Evolutionary conservation across 2,329 filamentous ascomycete genomes (phyloP), one percentile per base, ranked within the genome.

Genomic region (Davidsoniella eucalypti): DNA sequence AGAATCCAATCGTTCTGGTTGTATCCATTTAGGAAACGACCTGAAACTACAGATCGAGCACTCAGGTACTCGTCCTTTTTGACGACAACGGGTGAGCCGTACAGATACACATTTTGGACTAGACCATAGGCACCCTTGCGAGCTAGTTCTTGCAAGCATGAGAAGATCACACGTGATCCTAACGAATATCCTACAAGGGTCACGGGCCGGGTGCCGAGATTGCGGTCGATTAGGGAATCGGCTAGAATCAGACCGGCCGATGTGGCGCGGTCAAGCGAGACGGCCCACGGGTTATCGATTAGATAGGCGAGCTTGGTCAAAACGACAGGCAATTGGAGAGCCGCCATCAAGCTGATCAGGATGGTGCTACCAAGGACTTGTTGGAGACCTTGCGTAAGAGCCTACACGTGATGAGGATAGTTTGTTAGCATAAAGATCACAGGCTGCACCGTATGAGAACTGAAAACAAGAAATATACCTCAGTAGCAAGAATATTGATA

Each of bases 221-320:
- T 95, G 45, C 87, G 79, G 58, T 94, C 87, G 54, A 94, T 84
- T 33, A 98, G 70, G 0, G 90, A 95, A 64, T 98, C 92, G 1
- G 92, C 92, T 49, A 98, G 73, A 61, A 98, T 94, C 44, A 94
- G 74, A 2, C 92, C 92, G 6, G 90, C 86, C 51, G 85, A 74
- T 59, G 84, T 88, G 26, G 92, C 92, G 58, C 92, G 80, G 59
- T 92, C 87, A 46, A 94, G 75, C 1, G 92, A 96, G n/a, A 95
- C 88, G 23, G 84, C 87, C 92, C 92, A 98, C 0, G 92, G 92
- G 60, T 98, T 98, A 64, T 98, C 92, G 56, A 98, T 95, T 17
- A 98, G 73, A 61, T 98, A 98, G 0, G 90, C 80, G 8, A 98
- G 75, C 62, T 98, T 98, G 0, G 90, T 88, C 42, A 98, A 69